Evolutionary conservation across 1,284 basidiomycete genomes (phyloP).

Genomic region (Cystobasidium sp.): DNA sequence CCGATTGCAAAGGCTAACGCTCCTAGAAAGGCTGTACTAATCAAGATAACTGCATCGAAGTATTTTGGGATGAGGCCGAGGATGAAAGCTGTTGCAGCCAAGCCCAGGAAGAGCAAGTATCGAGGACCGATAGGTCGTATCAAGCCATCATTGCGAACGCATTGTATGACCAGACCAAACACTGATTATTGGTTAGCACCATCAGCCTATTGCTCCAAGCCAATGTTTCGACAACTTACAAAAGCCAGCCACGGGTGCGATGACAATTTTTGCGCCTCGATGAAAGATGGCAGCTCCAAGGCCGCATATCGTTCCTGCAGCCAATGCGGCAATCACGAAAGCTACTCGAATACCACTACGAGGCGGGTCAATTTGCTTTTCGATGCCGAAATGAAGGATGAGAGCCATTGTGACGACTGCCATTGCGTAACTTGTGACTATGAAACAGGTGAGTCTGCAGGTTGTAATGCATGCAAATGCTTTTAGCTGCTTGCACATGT

Average conservation of each 20-base stretch:
- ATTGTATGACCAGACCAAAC: conserved; percentile 83
- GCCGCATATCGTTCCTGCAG: conserved; percentile 81
- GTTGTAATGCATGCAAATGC: conserved; percentile 43
- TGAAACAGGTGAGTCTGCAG: conserved; percentile 84
- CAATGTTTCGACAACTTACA: conserved; percentile 58
- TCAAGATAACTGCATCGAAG: conserved; percentile 18
- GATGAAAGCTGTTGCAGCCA: conserved; percentile 47
- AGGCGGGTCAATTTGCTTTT: conserved; percentile 79
- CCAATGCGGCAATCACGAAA: conserved; percentile 79
- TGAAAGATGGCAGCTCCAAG: conserved; percentile 85
- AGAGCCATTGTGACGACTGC: conserved; percentile 83
- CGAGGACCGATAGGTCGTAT: conserved; percentile 74
- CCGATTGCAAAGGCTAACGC: conserved; percentile 47
- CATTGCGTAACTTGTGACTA: conserved; percentile 86
- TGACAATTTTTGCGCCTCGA: conserved; percentile 81
- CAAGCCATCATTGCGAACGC: conserved; percentile 77
- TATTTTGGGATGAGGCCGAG: conserved; percentile 22
- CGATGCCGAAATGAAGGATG: conserved; percentile 85
- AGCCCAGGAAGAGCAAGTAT: conserved; percentile 85
- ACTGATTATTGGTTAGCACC: conserved; percentile 51
- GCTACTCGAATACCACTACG: conserved; percentile 77
- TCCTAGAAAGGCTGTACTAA: conserved; percentile 32
- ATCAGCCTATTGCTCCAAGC: neutral
- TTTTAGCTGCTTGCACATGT: neutral
- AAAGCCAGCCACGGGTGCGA: conserved; percentile 83